Evolutionary conservation across 352 stramenopile genomes (phyloP), one percentile per base, ranked within the genome.

Genomic region (Phytophthora multivora): DNA sequence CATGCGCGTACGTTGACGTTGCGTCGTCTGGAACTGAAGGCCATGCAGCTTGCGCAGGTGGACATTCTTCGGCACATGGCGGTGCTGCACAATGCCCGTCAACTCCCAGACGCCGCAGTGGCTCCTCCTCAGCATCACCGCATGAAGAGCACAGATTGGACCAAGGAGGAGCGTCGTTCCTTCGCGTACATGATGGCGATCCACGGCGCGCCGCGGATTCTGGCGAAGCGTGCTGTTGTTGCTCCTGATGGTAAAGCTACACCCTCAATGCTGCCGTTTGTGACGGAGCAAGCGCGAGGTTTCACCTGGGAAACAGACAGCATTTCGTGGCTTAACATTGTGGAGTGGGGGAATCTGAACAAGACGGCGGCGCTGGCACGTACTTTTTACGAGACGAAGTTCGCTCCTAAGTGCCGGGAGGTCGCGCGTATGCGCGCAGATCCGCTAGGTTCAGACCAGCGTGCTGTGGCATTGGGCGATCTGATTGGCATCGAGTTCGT

Each of bases 401-500:
- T 90, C 61, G 46, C 90, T 38, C 72, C 80, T 2, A 91, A 89
- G 57, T 95, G 86, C 30, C 68, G 67, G 28, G 86, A 95, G 51
- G 82, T 95, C 43, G 86, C 86, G 1, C 71, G 73, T 16, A 92
- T 95, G 80, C 87, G 88, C 43, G 83, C 87, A 5, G 86, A 95
- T 48, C 86, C 84, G 9, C 70, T 95, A 6, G 84, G 75, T 1
- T 80, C 82, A 4, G 86, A 95, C 50, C 86, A 95, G 59, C 83
- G 86, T 21, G 80, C 86, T 1, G 67, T 89, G 42, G 83, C 86
- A 5, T 54, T 93, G 15, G 78, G 84, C 4, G 83, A 93, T 61
- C 64, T 93, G 10, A 88, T 95, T 18, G 88, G 87, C 25, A 90
- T 96, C 38, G 83, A 94, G 56, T 96, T 93, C 51, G 86, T 96